A percentile compares a stretch with the other conserved stretches of the same genome.
Conservation (phyloP, 164 flowering plant genomes). For the Macadamia integrifolia region DNA sequence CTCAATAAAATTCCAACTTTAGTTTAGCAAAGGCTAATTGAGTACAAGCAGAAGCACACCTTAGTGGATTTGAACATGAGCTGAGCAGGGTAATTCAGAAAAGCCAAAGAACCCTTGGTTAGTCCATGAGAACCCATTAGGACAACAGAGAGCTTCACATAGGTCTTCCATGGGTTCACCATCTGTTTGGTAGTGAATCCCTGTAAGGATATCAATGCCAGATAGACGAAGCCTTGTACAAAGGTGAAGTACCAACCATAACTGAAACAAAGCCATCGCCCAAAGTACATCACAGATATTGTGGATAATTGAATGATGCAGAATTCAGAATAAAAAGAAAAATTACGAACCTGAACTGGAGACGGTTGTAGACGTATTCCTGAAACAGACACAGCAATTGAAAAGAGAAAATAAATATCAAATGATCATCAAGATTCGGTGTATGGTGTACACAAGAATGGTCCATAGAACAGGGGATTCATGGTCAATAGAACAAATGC, state of each 20-base stretch:
- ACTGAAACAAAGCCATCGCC: conserved; percentile 24
- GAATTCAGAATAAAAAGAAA: background rate
- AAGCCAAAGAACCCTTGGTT: conserved; percentile 72
- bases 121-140: conserved; percentile 74
- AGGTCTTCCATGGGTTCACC: conserved; percentile 79
- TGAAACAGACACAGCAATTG: conserved; percentile 16
- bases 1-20: background rate
- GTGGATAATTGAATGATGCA: too few species aligned
- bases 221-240: conserved; percentile 64
- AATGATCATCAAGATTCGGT: too few species aligned
- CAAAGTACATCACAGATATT: too few species aligned
- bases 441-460: too few species aligned
- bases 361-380: conserved; percentile 70
- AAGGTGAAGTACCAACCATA: conserved; percentile 83
- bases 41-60: conserved; percentile 22
- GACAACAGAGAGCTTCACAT: conserved; percentile 65
- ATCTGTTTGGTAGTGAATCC: conserved; percentile 71
- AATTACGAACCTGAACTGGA: conserved; percentile 47
- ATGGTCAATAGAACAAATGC: too few species aligned
- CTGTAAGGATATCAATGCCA: conserved; percentile 46
- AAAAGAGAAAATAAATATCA: too few species aligned
- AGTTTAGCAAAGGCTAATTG: background rate
- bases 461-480: too few species aligned
- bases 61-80: conserved; percentile 81
- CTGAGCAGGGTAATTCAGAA: conserved; percentile 74